These are phyloP conservation scores for Sclerotinia nivalis DNA, from an alignment of 2,329 filamentous ascomycete species.

Conservation along the genomic window DNA sequence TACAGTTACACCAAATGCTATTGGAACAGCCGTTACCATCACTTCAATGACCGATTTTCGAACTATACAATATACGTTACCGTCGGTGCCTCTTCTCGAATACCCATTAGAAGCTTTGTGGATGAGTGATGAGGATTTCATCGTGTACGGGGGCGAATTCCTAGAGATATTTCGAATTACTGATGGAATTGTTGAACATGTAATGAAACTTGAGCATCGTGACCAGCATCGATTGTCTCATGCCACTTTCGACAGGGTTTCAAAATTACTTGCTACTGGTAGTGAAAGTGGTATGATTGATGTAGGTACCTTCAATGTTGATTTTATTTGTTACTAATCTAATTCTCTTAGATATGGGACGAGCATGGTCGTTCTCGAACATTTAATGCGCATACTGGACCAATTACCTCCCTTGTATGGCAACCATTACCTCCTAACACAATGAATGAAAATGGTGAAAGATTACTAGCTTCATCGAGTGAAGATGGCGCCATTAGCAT, in stretches of 20 bases:
- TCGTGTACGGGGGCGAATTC: slow-evolving; percentile 59
- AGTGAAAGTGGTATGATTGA: slow-evolving; percentile 61
- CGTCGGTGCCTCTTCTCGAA: slow-evolving; percentile 52
- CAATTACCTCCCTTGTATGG: slow-evolving; percentile 61
- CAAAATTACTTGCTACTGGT: slow-evolving; percentile 57
- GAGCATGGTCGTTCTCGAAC: slow-evolving; percentile 54
- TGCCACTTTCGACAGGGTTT: slow-evolving; percentile 57
- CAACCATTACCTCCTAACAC: slow-evolving; percentile 50
- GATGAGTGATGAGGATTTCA: slow-evolving; percentile 59
- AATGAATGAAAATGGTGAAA: slow-evolving; percentile 47
- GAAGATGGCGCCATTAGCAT: slow-evolving; percentile 64
- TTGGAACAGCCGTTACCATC: slow-evolving; percentile 58
- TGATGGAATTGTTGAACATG: slow-evolving; percentile 49
- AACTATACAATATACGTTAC: slow-evolving; percentile 49
- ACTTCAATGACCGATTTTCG: slow-evolving; percentile 42
- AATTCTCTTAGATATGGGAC: slow-evolving; percentile 38
- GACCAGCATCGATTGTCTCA: slow-evolving; percentile 56
- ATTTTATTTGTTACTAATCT: slow-evolving; percentile 44
- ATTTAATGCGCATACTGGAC: slow-evolving; percentile 59
- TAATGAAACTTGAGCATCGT: slow-evolving; percentile 54
- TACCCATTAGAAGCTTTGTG: slow-evolving; percentile 60
- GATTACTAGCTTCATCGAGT: slow-evolving; percentile 59
- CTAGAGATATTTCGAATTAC: slow-evolving; percentile 52
- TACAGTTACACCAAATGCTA: slow-evolving; percentile 45
- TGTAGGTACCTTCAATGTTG: slow-evolving; percentile 46